Conservation (phyloP, 257 asterid species). For the Galeopsis tetrahit region DNA sequence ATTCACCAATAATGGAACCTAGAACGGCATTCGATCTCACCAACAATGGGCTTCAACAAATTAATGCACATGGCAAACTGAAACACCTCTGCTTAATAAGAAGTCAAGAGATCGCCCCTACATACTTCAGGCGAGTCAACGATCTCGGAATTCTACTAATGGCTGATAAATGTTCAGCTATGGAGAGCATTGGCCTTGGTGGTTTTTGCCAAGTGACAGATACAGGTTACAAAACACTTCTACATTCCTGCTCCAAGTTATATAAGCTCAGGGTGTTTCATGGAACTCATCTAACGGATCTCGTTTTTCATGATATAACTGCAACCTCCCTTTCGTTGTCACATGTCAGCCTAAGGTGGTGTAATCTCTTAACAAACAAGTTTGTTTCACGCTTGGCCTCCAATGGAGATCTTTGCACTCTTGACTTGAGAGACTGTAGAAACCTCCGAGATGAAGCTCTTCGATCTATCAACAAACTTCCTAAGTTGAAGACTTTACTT, state of each 20-base stretch:
- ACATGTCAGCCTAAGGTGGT: conserved; percentile 91
- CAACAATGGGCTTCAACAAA: conserved; percentile 85
- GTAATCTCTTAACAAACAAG: conserved; percentile 79
- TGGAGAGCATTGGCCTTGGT: conserved; percentile 95
- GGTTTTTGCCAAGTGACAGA: conserved; percentile 97
- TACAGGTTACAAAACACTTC: conserved; percentile 82
- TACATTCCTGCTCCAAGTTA: conserved; percentile 84
- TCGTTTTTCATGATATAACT: conserved; percentile 83
- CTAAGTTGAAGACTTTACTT: conserved; percentile 68
- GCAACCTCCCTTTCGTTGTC: conserved; percentile 82
- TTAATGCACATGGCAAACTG: conserved; percentile 79
- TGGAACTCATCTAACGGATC: conserved; percentile 86
- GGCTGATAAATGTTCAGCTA: conserved; percentile 86
- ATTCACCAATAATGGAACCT: conserved; percentile 91
- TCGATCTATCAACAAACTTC: conserved; percentile 62
- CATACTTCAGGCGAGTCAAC: conserved; percentile 86
- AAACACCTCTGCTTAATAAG: conserved; percentile 87
- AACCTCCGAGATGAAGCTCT: conserved; percentile 85
- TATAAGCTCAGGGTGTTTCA: conserved; percentile 72
- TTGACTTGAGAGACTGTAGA: conserved; percentile 88
- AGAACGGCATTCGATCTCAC: conserved; percentile 85
- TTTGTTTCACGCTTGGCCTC: conserved; percentile 70
- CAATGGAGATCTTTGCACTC: conserved; percentile 58
- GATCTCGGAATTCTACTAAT: conserved; percentile 96
- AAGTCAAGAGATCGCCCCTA: conserved; percentile 80